A percentile compares a stretch with the other conserved stretches of the same genome.
Evolutionary conservation across 805 yeast genomes (phyloP).

Genomic region (Limtongia smithiae): DNA sequence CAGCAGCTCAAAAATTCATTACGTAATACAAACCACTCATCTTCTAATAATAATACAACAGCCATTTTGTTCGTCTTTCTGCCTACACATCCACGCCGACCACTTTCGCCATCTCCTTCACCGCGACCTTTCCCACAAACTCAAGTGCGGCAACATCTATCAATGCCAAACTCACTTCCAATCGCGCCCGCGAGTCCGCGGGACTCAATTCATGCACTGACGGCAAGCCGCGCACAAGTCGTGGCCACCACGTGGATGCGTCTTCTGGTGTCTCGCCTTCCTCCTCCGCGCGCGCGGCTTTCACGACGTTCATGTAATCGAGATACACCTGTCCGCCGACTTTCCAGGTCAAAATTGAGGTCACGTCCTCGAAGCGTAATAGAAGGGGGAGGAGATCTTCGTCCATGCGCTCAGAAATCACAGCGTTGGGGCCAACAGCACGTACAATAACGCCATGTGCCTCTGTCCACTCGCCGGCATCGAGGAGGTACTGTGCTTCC

Average conservation of each 20-base stretch:
- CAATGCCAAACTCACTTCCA: conserved; percentile 7
- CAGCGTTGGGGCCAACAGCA: conserved; percentile 68
- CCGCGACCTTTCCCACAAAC: conserved; percentile 18
- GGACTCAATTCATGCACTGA: conserved; percentile 3
- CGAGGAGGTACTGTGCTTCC: conserved; percentile 59
- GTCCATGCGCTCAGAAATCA: conserved; percentile 47
- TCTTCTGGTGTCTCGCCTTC: neutral
- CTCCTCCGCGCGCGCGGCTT: neutral
- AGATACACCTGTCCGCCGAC: conserved; percentile 40
- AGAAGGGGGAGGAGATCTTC: conserved; percentile 32
- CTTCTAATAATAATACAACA: too few species aligned
- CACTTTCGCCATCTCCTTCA: conserved; percentile 23
- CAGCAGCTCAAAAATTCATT: too few species aligned
- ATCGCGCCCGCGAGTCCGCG: conserved; percentile 12
- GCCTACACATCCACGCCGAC: conserved; percentile 22
- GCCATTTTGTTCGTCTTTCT: neutral
- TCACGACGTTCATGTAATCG: conserved; percentile 31
- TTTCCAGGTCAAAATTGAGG: conserved; percentile 34
- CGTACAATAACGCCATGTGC: conserved; percentile 60
- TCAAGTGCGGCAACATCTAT: conserved; percentile 11
- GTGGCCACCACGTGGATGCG: conserved; percentile 20
- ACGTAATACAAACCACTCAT: too few species aligned
- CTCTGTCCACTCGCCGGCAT: conserved; percentile 55
- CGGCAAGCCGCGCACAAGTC: conserved; percentile 16
- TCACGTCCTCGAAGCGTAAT: conserved; percentile 27